Conservation (phyloP, 2,329 filamentous ascomycete genomes). For the Monascus ruber region DNA sequence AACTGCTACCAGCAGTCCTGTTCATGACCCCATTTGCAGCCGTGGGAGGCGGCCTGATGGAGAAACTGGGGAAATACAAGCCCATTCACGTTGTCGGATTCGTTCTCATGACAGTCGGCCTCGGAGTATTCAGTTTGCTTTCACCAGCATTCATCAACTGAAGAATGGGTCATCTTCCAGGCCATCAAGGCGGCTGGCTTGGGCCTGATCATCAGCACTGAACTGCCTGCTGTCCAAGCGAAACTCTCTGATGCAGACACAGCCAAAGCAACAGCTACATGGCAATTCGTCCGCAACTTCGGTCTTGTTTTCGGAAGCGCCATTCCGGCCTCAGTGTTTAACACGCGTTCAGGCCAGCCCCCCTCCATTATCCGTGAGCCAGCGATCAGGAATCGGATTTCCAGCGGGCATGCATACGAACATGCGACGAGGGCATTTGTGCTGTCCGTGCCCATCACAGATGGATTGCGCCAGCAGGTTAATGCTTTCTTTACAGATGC, state of each 20-base stretch:
- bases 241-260: slow-evolving; percentile 11
- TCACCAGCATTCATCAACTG: slow-evolving; percentile 9
- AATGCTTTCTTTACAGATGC: slow-evolving; percentile 3
- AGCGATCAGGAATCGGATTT: too few relatives aligned
- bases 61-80: slow-evolving; percentile 17
- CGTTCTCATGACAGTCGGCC: slow-evolving; percentile 11
- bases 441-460: too few relatives aligned
- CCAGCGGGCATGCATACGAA: too few relatives aligned
- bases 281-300: slow-evolving; percentile 15
- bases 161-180: slow-evolving; percentile 13
- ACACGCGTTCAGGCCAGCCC: slow-evolving; percentile 10
- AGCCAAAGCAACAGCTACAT: slow-evolving; percentile 11
- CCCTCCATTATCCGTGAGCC: too few relatives aligned
- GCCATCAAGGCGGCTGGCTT: slow-evolving; percentile 11
- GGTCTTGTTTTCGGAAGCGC: slow-evolving; percentile 18
- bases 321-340: slow-evolving; percentile 18
- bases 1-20: slow-evolving; percentile 11
- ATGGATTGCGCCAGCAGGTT: background rate
- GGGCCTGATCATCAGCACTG: slow-evolving; percentile 7
- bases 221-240: slow-evolving; percentile 14
- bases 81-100: slow-evolving; percentile 13
- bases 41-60: slow-evolving; percentile 11
- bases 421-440: too few relatives aligned
- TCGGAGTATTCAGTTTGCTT: slow-evolving; percentile 18
- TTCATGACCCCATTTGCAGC: slow-evolving; percentile 6